Evolutionary conservation across 139 green algal species (phyloP), one percentile per base, ranked within the genome.

Genomic region (Picochlorum costavermella): DNA sequence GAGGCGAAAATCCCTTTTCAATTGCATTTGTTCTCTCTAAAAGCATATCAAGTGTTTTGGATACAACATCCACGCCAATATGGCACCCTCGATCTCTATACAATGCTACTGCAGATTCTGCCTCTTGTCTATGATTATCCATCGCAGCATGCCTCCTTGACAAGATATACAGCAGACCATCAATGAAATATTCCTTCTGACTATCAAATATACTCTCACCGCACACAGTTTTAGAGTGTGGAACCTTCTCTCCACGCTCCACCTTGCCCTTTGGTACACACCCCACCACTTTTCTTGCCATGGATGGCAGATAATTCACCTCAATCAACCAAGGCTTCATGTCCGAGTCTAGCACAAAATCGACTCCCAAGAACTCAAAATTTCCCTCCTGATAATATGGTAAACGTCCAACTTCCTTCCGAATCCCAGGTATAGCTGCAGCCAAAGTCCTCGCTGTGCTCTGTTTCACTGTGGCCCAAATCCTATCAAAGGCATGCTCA

Each of bases 301-400:
- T 59, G 43, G 74, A 87, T 36, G 85, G 85, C 16, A 84, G 33
- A 1, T 69, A 71, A 63, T 92, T 92, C 12, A 91, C 56, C 59
- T 92, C 85, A 55, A 92, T 44, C 46, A 92, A 69, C 65, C 75
- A 86, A 9, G 85, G 81, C 33, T 70, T 33, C 11, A 84, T 57
- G 1, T 36, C 49, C 17, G 67, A 33, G 68, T 91, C 83, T 29
- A 92, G 36, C 56, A 92, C 48, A 59, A 90, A 87, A 65, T 92
- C 85, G 0, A 87, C 14, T 0, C 85, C 85, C 33, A 90, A 57
- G 28, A 88, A 50, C 62, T 89, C 75, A 44, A 87, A 80, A 50
- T 64, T 23, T 40, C 60, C 37, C 53, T 69, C 53, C 6, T 37
- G 25, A 33, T 14, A 20, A 33, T 30, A 2, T 33, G 50, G 12